Evolutionary conservation across 768 basidiomycete species (phyloP), one percentile per base, ranked within the genome.

Genomic region (Brasilioporus rufonigricans): DNA sequence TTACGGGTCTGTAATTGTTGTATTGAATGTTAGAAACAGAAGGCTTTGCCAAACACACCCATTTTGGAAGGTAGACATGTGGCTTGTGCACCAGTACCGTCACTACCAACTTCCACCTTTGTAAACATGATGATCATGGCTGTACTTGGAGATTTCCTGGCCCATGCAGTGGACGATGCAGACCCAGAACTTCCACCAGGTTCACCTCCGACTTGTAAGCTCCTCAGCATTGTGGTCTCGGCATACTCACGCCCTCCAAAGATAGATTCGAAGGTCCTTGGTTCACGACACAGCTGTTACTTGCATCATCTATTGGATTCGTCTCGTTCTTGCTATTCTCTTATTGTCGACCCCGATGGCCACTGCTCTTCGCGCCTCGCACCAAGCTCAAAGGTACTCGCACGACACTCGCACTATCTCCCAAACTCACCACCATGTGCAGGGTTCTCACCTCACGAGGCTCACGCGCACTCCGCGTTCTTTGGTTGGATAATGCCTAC

Each of bases 401-500:
- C 51, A 1, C 21, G 50, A 27, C 48, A 53, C 46, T 31, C 31
- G 5, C 46, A 47, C 3, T 5, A 14, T 32, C 5, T 32, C 45
- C 27, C 19, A 24, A 9, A 18, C 47, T 65, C 32, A 62, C 50
- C 23, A n/a, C 40, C 31, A 3, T 27, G 24, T 21, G 5, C 65
- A 94, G 93, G 88, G 3, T 96, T 96, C 74, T 95, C 93, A 5
- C 93, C 93, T 19, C 91, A 93, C 60, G 93, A 95, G 70, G 93
- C 90, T 0, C 93, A 95, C 65, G 85, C 85, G 3, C 88, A 91
- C 62, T 79, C 83, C 55, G 85, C 88, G 0, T 91, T 97, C 74
- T 93, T 97, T 72, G 93, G 93, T 24, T 99, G 97, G 96, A 90
- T 99, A 49, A 73, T 96, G 61, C 96, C 96, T 1, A 98, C 96